Conservation (phyloP, 2,329 filamentous ascomycete species). For the Colletotrichum trifolii region DNA sequence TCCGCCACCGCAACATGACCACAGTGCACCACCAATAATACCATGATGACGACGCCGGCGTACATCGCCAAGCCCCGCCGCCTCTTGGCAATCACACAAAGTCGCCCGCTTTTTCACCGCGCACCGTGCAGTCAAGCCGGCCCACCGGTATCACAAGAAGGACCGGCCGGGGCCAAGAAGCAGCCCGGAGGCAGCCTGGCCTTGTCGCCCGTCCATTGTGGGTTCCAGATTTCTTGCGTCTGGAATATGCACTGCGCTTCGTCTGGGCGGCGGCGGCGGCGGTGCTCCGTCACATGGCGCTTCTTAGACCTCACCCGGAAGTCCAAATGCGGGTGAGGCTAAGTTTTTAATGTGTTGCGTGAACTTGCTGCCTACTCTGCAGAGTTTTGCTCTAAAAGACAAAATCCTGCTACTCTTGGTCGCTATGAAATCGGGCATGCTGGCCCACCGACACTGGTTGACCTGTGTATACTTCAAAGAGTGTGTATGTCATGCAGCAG, state of each 20-base stretch:
- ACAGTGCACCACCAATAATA: slow-evolving; percentile 21
- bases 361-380: no score
- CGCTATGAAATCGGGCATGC: no score
- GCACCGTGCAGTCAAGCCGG: slow-evolving; percentile 17
- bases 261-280: background rate
- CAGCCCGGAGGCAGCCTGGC: background rate
- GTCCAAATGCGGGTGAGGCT: no score
- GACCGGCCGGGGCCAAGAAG: slow-evolving; percentile 3
- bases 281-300: slow-evolving; percentile 5
- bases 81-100: slow-evolving; percentile 25
- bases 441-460: no score
- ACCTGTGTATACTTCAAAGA: no score
- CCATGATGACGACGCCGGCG: slow-evolving; percentile 24
- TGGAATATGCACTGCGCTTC: no score
- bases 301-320: background rate
- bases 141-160: slow-evolving; percentile 16
- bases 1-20: background rate
- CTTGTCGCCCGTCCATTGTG: no score
- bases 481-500: no score
- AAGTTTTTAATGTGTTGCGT: no score
- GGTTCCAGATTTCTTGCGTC: no score
- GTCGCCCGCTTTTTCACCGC: slow-evolving; percentile 10
- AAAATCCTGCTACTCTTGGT: no score
- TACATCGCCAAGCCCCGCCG: slow-evolving; percentile 24
- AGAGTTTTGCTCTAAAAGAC: no score